Percentiles rank a stretch among this genome's conserved stretches.
Evolutionary conservation across 768 basidiomycete genomes (phyloP).

Genomic region (Tulasnella sp.): DNA sequence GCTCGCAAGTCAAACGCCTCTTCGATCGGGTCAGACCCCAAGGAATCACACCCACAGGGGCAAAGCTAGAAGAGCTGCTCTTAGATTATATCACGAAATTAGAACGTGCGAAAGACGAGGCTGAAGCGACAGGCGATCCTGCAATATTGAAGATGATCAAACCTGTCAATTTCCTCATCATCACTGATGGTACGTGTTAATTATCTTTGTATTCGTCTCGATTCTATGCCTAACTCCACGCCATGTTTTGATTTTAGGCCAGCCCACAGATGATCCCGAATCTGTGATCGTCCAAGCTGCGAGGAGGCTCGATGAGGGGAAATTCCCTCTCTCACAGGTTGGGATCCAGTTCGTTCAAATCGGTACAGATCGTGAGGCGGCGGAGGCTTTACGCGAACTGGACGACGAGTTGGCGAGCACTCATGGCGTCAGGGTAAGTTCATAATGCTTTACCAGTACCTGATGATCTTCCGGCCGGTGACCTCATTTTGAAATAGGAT

Average conservation of each 20-base stretch:
- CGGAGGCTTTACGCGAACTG: constrained; percentile 35
- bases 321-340: constrained; percentile 30
- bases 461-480: not conserved
- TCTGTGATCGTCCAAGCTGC: constrained; percentile 24
- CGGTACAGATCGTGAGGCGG: constrained; percentile 26
- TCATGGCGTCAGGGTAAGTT: constrained; percentile 38
- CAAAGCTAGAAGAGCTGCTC: constrained; percentile 33
- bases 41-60: constrained; percentile 32
- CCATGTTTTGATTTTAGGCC: constrained; percentile 12
- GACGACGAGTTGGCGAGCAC: constrained; percentile 44
- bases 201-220: not conserved
- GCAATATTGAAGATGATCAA: constrained; percentile 34
- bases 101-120: constrained; percentile 29
- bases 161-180: constrained; percentile 47
- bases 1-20: constrained; percentile 30
- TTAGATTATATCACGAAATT: constrained; percentile 30
- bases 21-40: constrained; percentile 37
- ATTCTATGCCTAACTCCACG: not conserved
- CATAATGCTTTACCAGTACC: not conserved
- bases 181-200: constrained; percentile 52
- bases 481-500: constrained; percentile 33
- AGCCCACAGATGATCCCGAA: constrained; percentile 22
- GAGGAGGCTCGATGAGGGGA: constrained; percentile 27
- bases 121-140: constrained; percentile 22
- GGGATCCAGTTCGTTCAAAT: constrained; percentile 33